Percentiles rank a stretch among this genome's conserved stretches.
Evolutionary conservation across 108 stramenopile species (phyloP).

Genomic region (Pseudonitzschia multiseries): DNA sequence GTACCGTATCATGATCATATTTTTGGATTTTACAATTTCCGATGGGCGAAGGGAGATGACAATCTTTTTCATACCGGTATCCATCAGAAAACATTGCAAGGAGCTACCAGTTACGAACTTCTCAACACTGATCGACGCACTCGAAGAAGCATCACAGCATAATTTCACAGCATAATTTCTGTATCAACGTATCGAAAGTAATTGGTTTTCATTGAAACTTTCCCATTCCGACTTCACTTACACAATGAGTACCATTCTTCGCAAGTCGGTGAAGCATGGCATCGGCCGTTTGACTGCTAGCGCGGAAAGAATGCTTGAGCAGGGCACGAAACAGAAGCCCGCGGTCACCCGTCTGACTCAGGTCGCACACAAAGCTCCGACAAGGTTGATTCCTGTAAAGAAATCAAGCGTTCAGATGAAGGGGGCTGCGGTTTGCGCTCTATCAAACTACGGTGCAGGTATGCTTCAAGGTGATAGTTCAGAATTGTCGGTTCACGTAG

Average conservation of each 20-base stretch:
- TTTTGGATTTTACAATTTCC: no score
- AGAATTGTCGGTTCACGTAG: conserved; percentile 51
- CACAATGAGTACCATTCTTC: conserved; percentile 11
- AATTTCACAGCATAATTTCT: no score
- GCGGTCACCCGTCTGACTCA: conserved; percentile 45
- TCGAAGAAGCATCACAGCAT: no score
- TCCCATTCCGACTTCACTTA: no score
- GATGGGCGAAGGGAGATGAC: no score
- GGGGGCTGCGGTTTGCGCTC: conserved; percentile 60
- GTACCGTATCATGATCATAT: no score
- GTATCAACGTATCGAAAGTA: no score
- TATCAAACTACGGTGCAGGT: conserved; percentile 79
- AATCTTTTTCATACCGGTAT: no score
- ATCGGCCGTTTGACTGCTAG: conserved; percentile 39
- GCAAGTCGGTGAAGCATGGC: conserved; percentile 36
- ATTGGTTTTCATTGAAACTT: no score
- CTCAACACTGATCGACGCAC: no score
- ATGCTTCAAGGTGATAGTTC: conserved; percentile 69
- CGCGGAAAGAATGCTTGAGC: conserved; percentile 12
- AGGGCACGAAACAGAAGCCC: background rate
- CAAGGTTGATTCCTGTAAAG: conserved; percentile 43
- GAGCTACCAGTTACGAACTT: no score
- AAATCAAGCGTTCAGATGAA: conserved; percentile 27
- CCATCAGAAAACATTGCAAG: no score
- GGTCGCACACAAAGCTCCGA: conserved; percentile 52